Conservation (phyloP, 2,329 filamentous ascomycete genomes). For the Aspergillus vadensis region DNA sequence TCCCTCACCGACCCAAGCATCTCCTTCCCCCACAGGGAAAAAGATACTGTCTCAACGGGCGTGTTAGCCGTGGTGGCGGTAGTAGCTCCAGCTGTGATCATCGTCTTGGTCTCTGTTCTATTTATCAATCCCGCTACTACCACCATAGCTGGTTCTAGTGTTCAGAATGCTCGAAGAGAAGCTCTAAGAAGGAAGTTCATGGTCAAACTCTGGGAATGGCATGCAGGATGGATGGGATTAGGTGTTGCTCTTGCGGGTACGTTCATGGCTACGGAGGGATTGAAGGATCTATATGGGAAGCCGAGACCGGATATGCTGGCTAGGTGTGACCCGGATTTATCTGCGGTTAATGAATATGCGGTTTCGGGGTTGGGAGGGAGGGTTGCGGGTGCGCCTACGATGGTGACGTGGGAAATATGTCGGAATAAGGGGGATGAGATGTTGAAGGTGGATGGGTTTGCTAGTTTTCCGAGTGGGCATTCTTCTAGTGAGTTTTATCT, state of each 20-base stretch:
- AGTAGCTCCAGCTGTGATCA: slow-evolving; percentile 65
- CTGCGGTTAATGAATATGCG: slow-evolving; percentile 59
- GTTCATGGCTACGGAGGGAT: slow-evolving; percentile 79
- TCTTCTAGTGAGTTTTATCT: slow-evolving; percentile 58
- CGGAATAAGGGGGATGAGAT: slow-evolving; percentile 57
- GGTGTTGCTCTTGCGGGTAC: slow-evolving; percentile 69
- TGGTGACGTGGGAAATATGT: slow-evolving; percentile 80
- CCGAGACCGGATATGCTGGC: slow-evolving; percentile 65
- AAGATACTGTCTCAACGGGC: slow-evolving; percentile 71
- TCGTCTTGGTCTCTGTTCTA: slow-evolving; percentile 67
- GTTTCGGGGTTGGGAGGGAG: slow-evolving; percentile 62
- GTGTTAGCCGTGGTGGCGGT: slow-evolving; percentile 67
- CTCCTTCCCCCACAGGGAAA: slow-evolving; percentile 69
- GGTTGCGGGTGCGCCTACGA: slow-evolving; percentile 59
- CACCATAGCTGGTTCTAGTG: slow-evolving; percentile 61
- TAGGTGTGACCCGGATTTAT: slow-evolving; percentile 75
- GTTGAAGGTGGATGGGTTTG: slow-evolving; percentile 74
- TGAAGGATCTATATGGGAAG: slow-evolving; percentile 74
- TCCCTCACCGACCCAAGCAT: slow-evolving; percentile 74
- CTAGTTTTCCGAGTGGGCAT: slow-evolving; percentile 80
- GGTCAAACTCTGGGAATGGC: slow-evolving; percentile 87
- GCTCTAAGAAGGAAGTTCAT: slow-evolving; percentile 64
- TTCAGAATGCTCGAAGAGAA: too few relatives aligned
- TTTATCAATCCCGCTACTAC: slow-evolving; percentile 67
- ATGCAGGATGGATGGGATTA: slow-evolving; percentile 81